phyloP scores from a whole-genome alignment of 768 basidiomycete species.

The Leccinum arenicola region DNA sequence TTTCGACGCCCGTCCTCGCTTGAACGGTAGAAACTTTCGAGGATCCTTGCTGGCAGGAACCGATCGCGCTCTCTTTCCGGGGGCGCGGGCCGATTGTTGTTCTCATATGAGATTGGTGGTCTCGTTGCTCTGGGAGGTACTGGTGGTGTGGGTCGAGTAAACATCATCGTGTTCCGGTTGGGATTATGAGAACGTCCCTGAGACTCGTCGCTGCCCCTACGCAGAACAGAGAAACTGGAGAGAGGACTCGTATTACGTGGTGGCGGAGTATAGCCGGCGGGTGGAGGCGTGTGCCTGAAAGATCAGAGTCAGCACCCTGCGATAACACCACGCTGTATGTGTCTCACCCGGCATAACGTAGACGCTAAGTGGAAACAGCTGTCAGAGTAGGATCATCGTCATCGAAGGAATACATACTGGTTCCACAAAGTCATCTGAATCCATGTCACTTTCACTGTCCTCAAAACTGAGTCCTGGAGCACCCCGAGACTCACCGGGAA shows the following conservation, averaged over 20 bases:
- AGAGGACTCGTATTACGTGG: conserved; percentile 18
- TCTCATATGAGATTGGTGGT: conserved; percentile 13
- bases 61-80: conserved; percentile 27
- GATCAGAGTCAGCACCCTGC: conserved; percentile 1
- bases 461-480: conserved; percentile 16
- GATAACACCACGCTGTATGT: no score
- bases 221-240: conserved; percentile 14
- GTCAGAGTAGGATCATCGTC: conserved; percentile 5
- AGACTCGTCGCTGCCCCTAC: conserved; percentile 14
- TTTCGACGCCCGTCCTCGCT: conserved; percentile 25
- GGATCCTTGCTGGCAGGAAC: conserved; percentile 20
- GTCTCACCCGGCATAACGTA: conserved; percentile 21
- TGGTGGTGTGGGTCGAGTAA: conserved; percentile 10
- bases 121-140: conserved; percentile 9
- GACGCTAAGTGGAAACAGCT: conserved; percentile 12
- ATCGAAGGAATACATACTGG: conserved; percentile 6
- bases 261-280: conserved; percentile 18
- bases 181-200: conserved; percentile 9
- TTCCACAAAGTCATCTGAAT: conserved; percentile 20
- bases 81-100: conserved; percentile 5
- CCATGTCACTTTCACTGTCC: conserved; percentile 29
- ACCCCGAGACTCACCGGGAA: conserved; percentile 12
- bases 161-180: conserved; percentile 10
- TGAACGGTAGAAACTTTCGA: conserved; percentile 23
- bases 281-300: conserved; percentile 22